A percentile compares a stretch with the other conserved stretches of the same genome.
phyloP scores from a whole-genome alignment of 306 rosid species.

The Acacia melanoxylon region DNA sequence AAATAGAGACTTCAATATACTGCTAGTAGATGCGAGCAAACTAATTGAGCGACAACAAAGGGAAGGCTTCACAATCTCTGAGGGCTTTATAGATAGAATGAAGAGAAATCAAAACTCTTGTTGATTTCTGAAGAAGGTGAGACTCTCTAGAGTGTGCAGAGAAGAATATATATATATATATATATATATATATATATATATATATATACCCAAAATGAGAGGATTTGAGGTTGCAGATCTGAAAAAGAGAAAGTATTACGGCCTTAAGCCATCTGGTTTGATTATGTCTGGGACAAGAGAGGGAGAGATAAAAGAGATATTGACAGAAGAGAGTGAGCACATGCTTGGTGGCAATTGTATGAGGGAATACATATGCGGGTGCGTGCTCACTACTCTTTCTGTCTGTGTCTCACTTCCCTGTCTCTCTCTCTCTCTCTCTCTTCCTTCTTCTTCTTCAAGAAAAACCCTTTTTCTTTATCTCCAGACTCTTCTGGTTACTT shows the following conservation, averaged over 20 bases:
- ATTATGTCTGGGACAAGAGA: background rate
- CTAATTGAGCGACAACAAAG: background rate
- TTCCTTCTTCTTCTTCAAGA: background rate
- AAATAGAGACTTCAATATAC: background rate
- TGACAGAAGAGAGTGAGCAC: slow-evolving; percentile 91
- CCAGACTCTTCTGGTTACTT: background rate
- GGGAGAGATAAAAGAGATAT: background rate
- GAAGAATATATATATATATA: background rate
- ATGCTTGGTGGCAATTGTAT: slow-evolving; percentile 48
- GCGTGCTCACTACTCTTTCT: slow-evolving; percentile 62
- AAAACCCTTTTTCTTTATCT: background rate
- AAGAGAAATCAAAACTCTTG: background rate
- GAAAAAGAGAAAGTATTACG: background rate
- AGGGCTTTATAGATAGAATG: background rate
- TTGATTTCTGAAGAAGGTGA: background rate
- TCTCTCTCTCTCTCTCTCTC: background rate
- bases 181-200: background rate
- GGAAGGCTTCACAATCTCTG: background rate
- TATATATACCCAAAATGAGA: background rate
- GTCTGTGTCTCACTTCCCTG: slow-evolving; percentile 30
- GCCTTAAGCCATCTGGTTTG: background rate
- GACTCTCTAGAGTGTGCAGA: background rate
- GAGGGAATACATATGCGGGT: slow-evolving; percentile 40
- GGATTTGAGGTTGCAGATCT: slow-evolving; percentile 16
- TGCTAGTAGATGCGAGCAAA: background rate